Base-by-base conservation (phyloP, 495 filamentous ascomycete genomes). In the Talaromyces trachyspermus region DNA sequence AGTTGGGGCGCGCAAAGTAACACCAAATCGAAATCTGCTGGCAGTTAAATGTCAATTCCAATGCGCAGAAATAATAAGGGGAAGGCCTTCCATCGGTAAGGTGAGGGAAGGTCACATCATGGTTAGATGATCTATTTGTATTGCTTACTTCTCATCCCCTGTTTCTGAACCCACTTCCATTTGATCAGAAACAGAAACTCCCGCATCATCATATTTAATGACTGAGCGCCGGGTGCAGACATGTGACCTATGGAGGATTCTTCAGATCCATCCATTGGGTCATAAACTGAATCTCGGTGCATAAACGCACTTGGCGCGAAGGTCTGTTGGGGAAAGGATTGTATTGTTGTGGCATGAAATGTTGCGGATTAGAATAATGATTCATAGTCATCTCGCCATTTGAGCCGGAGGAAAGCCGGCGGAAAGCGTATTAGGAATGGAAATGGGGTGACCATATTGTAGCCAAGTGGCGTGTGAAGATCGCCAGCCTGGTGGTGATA, bases 1-100 rank as follows among this genome's bases (percentile, higher is more conserved):
- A 2, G 91, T 96, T 11, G 89, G 88, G 1, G 91, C 92, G 60
- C 95, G 91, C 39, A 99, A 69, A 0, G 88, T 89, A 30, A 88
- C 83, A 57, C 88, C 82, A 63, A 86, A 99, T 18, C 94, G 88
- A 59, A 97, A 97, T 50, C 90, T 94, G 30, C 45, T 65, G 62
- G 3, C 64, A 20, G 40, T 72, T 6, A 72, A 49, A 23, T 1
- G 7, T 14, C 25, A 36, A 18, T 10, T 43, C 23, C 17, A 25
- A 15, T 32, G 15, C 11, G 17, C 17, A 17, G 11, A 11, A 29
- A 43, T 38, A 52, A 49, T 32, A 11, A 20, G 12, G n/a, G 11
- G 38, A 35, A 62, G 54, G n/a, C 26, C 36, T 17, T 47, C 40
- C 15, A 26, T 62, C 43, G 48, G 70, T 65, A 24, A 32, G 26